Conservation (phyloP, 2,329 filamentous ascomycete species). For the Mycosphaerella sp. region DNA sequence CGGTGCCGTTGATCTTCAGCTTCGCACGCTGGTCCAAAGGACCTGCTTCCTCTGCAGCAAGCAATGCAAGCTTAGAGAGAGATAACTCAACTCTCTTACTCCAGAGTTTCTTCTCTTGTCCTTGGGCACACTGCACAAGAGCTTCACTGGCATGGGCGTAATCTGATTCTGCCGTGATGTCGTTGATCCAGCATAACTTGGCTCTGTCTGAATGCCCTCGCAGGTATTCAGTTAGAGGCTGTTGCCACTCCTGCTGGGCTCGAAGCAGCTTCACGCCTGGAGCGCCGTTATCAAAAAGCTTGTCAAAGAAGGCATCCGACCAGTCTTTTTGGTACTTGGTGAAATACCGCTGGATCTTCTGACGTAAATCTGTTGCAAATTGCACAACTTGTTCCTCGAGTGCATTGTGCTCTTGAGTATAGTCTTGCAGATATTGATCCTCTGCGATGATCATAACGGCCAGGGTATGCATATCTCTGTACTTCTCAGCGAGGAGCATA, state of each 20-base stretch:
- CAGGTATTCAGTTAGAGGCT: slow-evolving; percentile 71
- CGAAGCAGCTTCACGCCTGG: slow-evolving; percentile 56
- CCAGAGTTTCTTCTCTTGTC: slow-evolving; percentile 75
- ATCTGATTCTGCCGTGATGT: slow-evolving; percentile 69
- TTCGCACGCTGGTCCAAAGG: background rate
- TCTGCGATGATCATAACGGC: slow-evolving; percentile 48
- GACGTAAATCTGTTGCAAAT: slow-evolving; percentile 41
- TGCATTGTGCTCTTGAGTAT: slow-evolving; percentile 23
- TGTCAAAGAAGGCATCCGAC: slow-evolving; percentile 72
- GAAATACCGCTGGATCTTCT: slow-evolving; percentile 49
- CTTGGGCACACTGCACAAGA: slow-evolving; percentile 62
- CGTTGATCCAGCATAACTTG: slow-evolving; percentile 91
- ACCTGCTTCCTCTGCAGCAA: slow-evolving; percentile 53
- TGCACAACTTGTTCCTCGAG: slow-evolving; percentile 7
- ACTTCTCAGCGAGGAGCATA: slow-evolving; percentile 56
- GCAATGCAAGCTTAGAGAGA: slow-evolving; percentile 67
- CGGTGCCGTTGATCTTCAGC: slow-evolving; percentile 4
- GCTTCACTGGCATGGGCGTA: slow-evolving; percentile 66
- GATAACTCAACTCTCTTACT: slow-evolving; percentile 90
- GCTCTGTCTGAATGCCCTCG: slow-evolving; percentile 63
- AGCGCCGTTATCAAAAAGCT: slow-evolving; percentile 58
- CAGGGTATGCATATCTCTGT: slow-evolving; percentile 57
- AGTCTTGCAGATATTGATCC: slow-evolving; percentile 35
- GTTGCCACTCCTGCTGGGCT: slow-evolving; percentile 59
- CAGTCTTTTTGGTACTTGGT: slow-evolving; percentile 59